phyloP scores from a whole-genome alignment of 306 rosid genomes.

The Vachellia pachyceras region DNA sequence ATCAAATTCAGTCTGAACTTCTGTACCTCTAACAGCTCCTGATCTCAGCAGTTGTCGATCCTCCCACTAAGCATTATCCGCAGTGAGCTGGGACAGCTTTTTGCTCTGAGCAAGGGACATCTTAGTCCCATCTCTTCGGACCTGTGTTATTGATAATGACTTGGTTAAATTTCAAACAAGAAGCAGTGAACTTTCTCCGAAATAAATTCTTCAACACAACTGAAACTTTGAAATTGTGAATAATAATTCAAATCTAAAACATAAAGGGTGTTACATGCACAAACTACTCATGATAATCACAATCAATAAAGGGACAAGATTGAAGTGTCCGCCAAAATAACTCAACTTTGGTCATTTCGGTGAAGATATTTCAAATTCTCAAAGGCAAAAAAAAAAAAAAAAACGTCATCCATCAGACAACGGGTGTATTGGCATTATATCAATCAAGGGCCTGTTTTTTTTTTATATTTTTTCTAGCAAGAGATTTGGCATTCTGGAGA shows the following conservation, averaged over 20 bases:
- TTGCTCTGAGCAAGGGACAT: conserved; percentile 96
- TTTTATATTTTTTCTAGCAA: too few relatives aligned
- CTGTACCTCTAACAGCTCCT: conserved; percentile 98
- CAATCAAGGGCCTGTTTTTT: not conserved
- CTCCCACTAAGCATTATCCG: conserved; percentile 99
- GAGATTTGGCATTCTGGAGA: not conserved
- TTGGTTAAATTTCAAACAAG: conserved; percentile 13
- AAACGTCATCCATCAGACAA: not conserved
- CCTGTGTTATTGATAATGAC: conserved; percentile 52
- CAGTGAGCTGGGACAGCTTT: conserved; percentile 90
- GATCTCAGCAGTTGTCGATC: conserved; percentile 94
- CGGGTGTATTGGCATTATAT: not conserved
- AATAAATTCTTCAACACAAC: conserved; percentile 10
- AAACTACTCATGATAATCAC: conserved; percentile 1
- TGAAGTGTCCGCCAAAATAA: not conserved
- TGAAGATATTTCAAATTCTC: not conserved
- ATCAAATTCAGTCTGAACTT: conserved; percentile 97
- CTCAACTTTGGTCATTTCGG: not conserved
- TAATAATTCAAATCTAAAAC: conserved; percentile 23
- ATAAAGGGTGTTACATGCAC: not conserved
- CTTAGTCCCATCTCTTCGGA: conserved; percentile 92
- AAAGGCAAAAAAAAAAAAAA: not conserved
- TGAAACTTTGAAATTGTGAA: conserved; percentile 13
- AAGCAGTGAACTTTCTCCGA: conserved; percentile 19
- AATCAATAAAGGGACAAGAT: not conserved